phyloP scores from a whole-genome alignment of 495 filamentous ascomycete genomes.

The Penicillium silybi region DNA sequence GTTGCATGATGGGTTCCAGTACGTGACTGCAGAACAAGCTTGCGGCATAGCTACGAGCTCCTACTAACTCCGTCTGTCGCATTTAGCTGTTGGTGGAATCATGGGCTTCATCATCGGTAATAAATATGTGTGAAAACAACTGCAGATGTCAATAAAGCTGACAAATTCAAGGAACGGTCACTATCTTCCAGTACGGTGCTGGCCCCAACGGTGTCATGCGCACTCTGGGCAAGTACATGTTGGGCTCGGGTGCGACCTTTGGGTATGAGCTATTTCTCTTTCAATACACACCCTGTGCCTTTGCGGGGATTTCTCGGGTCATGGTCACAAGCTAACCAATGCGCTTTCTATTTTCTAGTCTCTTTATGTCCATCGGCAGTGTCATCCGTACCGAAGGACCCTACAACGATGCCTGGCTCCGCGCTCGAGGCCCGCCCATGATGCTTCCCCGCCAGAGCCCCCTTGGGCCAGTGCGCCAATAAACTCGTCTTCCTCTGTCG shows the following conservation, averaged over 20 bases:
- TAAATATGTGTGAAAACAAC: not conserved
- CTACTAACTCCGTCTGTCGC: constrained; percentile 8
- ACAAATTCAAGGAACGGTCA: constrained; percentile 66
- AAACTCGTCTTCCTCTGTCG: constrained; percentile 7
- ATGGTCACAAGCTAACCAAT: constrained; percentile 3
- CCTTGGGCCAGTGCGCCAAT: constrained; percentile 35
- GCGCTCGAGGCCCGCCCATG: constrained; percentile 43
- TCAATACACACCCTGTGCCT: not conserved
- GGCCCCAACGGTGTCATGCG: constrained; percentile 91
- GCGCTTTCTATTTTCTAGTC: constrained; percentile 48
- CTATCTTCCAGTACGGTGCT: constrained; percentile 89
- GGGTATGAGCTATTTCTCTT: constrained; percentile 55
- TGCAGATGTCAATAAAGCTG: constrained; percentile 2
- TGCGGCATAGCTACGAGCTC: not conserved
- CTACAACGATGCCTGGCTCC: constrained; percentile 46
- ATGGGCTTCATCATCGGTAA: constrained; percentile 98
- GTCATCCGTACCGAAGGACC: constrained; percentile 83
- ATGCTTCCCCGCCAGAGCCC: constrained; percentile 45
- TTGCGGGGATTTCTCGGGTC: not conserved
- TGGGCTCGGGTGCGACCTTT: constrained; percentile 93
- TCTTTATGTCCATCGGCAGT: constrained; percentile 98
- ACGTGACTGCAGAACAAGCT: constrained; percentile 36
- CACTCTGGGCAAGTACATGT: constrained; percentile 94
- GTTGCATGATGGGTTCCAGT: constrained; percentile 96
- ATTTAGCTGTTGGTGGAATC: constrained; percentile 81